Conservation (phyloP, 768 basidiomycete genomes). For the Udeniomyces megalosporus region DNA sequence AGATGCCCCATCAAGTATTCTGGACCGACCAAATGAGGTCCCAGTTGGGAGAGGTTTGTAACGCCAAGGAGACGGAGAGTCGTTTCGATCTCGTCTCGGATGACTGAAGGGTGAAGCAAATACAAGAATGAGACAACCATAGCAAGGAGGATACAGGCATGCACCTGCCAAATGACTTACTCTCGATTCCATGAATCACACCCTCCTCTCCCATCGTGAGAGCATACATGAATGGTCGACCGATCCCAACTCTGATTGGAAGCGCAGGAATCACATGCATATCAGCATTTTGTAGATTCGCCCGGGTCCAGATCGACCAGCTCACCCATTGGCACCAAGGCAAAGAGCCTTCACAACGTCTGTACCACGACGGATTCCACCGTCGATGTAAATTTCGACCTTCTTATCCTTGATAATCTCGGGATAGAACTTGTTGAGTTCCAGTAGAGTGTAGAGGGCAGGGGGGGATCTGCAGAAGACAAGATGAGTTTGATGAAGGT, state of each 20-base stretch:
- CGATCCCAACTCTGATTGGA: background rate
- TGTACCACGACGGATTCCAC: slow-evolving; percentile 63
- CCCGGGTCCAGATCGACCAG: background rate
- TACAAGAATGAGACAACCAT: background rate
- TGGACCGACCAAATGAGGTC: slow-evolving; percentile 27
- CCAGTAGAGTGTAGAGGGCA: slow-evolving; percentile 47
- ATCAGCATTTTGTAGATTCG: background rate
- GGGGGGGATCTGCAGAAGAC: slow-evolving; percentile 21
- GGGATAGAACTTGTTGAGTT: slow-evolving; percentile 52
- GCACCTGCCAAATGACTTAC: slow-evolving; percentile 17
- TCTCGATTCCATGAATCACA: slow-evolving; percentile 28
- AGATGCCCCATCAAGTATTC: too few species aligned
- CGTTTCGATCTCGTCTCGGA: slow-evolving; percentile 34
- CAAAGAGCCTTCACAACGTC: slow-evolving; percentile 83
- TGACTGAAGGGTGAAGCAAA: slow-evolving; percentile 22
- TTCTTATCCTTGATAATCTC: slow-evolving; percentile 57
- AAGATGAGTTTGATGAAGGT: too few species aligned
- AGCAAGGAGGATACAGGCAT: background rate
- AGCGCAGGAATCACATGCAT: background rate
- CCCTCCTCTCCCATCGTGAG: slow-evolving; percentile 31
- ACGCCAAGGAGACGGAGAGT: slow-evolving; percentile 33
- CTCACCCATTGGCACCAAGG: slow-evolving; percentile 35
- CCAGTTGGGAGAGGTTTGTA: slow-evolving; percentile 29
- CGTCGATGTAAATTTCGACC: slow-evolving; percentile 44
- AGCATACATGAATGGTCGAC: slow-evolving; percentile 32